Conservation (phyloP, 2,329 filamentous ascomycete genomes). For the Bipolaris gigantea region DNA sequence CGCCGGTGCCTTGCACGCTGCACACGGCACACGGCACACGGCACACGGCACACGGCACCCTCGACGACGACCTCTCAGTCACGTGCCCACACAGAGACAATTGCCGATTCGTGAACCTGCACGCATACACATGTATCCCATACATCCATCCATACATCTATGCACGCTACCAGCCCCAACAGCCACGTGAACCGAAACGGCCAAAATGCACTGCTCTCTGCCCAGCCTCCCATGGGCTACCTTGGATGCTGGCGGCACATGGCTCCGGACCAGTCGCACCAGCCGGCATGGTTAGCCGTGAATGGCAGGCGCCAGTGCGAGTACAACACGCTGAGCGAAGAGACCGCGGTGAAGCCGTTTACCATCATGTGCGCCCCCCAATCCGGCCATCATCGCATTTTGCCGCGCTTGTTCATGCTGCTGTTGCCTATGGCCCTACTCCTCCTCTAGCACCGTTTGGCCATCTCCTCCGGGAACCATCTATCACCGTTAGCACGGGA, state of each 20-base stretch:
- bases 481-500: constrained; percentile 21
- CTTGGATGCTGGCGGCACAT: background rate
- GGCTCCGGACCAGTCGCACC: background rate
- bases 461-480: constrained; percentile 43
- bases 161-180: background rate
- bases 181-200: background rate
- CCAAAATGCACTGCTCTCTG: background rate
- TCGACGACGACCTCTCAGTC: background rate
- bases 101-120: background rate
- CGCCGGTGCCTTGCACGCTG: constrained; percentile 1
- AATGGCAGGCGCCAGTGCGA: background rate
- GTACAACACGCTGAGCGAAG: background rate
- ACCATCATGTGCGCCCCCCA: background rate
- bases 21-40: background rate
- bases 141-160: background rate
- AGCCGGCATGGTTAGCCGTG: constrained; percentile 1
- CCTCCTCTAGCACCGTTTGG: constrained; percentile 31
- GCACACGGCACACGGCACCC: background rate
- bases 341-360: constrained; percentile 1
- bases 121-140: background rate
- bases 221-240: background rate
- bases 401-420: background rate
- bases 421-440: constrained; percentile 10
- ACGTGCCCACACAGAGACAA: background rate
- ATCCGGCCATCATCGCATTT: background rate